These are phyloP conservation scores for Aspergillus sclerotialis DNA, from an alignment of 2,329 filamentous ascomycete genomes.

Conservation along the genomic window DNA sequence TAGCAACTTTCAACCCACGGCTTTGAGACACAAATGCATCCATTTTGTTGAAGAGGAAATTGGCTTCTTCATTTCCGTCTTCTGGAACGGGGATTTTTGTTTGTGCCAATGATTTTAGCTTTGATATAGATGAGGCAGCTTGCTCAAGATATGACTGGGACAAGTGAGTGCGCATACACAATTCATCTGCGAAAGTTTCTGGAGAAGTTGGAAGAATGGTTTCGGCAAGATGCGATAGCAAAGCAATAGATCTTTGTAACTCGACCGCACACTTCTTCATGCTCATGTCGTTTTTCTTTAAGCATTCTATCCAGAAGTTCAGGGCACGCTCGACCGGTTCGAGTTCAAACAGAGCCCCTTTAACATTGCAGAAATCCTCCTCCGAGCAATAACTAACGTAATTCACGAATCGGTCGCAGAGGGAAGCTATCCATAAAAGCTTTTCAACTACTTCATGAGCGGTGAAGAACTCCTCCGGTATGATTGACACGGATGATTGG, in stretches of 20 bases:
- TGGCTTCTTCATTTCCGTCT: conserved; percentile 63
- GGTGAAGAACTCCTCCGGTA: conserved; percentile 67
- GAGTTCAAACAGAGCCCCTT: conserved; percentile 75
- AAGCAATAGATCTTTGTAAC: conserved; percentile 73
- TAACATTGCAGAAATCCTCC: conserved; percentile 70
- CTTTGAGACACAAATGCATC: conserved; percentile 68
- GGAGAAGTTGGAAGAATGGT: conserved; percentile 66
- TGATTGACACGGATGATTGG: conserved; percentile 58
- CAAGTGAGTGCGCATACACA: conserved; percentile 68
- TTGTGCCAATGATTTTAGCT: conserved; percentile 60
- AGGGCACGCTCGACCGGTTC: conserved; percentile 85
- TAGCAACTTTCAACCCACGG: conserved; percentile 75
- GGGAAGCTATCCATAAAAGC: conserved; percentile 72
- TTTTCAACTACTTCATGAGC: conserved; percentile 79
- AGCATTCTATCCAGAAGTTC: conserved; percentile 78
- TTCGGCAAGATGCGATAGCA: conserved; percentile 80
- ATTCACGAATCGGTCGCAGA: conserved; percentile 77
- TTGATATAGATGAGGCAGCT: conserved; percentile 60
- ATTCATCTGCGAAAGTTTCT: conserved; percentile 68
- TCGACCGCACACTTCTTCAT: conserved; percentile 75
- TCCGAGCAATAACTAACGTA: conserved; percentile 72
- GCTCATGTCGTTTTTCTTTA: conserved; percentile 79
- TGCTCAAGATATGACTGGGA: conserved; percentile 79
- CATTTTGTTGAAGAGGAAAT: conserved; percentile 62
- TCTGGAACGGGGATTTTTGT: conserved; percentile 50